These are phyloP conservation scores for Trichoderma polysporum DNA, from an alignment of 2,329 filamentous ascomycete species.

Conservation along the genomic window DNA sequence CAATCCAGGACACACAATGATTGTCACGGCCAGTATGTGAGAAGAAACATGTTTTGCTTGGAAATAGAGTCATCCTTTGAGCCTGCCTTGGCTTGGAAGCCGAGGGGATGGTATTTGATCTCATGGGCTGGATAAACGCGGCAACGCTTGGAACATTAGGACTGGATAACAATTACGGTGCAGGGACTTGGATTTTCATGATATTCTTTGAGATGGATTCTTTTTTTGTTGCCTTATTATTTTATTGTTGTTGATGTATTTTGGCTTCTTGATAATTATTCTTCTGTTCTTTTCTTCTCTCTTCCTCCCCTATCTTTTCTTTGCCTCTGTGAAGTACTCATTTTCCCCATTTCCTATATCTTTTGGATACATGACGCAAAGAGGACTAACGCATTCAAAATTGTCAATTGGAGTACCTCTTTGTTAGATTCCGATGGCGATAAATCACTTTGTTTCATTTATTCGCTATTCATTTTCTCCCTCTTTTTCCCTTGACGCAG, in stretches of 20 bases:
- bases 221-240: neutral
- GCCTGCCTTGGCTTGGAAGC: neutral
- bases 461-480: neutral
- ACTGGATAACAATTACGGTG: neutral
- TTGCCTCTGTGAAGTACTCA: neutral
- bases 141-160: neutral
- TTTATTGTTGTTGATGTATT: neutral
- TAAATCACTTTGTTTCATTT: neutral
- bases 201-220: neutral
- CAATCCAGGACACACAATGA: slow-evolving; percentile 10
- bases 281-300: neutral
- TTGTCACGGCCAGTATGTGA: neutral
- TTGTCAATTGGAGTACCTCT: neutral
- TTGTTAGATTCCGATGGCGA: neutral
- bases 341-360: neutral
- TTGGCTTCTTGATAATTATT: neutral
- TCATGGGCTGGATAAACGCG: neutral
- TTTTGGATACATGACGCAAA: neutral
- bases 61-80: slow-evolving; percentile 1
- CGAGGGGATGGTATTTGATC: neutral
- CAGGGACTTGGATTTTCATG: neutral
- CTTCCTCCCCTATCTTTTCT: slow-evolving; percentile 1
- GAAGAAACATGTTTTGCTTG: neutral
- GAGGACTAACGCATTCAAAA: neutral
- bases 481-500: neutral